These are phyloP conservation scores for Salix dunnii DNA, from an alignment of 345 rosid species.

Conservation along the genomic window DNA sequence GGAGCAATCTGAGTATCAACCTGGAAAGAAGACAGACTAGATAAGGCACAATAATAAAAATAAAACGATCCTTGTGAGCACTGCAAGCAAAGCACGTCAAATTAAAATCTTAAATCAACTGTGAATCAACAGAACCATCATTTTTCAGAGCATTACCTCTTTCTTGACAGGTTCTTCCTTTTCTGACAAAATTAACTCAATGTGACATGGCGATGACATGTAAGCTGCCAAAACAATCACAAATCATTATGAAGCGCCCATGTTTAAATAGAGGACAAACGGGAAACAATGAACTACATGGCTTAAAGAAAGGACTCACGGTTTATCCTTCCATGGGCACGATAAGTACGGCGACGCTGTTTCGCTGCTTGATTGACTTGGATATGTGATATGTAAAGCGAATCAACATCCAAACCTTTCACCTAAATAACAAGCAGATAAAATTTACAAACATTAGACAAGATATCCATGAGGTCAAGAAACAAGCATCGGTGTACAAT, in stretches of 20 bases:
- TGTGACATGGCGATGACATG: slow-evolving; percentile 78
- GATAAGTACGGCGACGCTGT: slow-evolving; percentile 69
- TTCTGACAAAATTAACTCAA: slow-evolving; percentile 59
- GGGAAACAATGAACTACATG: background rate
- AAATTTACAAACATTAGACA: background rate
- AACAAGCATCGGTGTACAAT: background rate
- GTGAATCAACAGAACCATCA: background rate
- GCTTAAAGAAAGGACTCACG: slow-evolving; percentile 37
- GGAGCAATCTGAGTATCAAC: slow-evolving; percentile 59
- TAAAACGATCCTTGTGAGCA: background rate
- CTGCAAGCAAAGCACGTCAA: background rate
- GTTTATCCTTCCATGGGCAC: slow-evolving; percentile 79
- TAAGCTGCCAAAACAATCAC: slow-evolving; percentile 44
- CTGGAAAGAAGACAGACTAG: slow-evolving; percentile 27
- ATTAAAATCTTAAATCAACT: background rate
- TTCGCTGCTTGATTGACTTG: slow-evolving; percentile 79
- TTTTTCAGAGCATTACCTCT: slow-evolving; percentile 38
- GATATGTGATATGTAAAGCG: slow-evolving; percentile 61
- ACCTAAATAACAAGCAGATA: slow-evolving; percentile 30
- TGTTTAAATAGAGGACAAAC: background rate
- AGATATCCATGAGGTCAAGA: background rate
- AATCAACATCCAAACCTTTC: slow-evolving; percentile 73
- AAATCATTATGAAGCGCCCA: background rate
- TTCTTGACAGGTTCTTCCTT: slow-evolving; percentile 66
- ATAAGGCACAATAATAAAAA: background rate